Base-by-base conservation (phyloP, 73 alveolate genomes). In the Paraurostyla sp. region DNA sequence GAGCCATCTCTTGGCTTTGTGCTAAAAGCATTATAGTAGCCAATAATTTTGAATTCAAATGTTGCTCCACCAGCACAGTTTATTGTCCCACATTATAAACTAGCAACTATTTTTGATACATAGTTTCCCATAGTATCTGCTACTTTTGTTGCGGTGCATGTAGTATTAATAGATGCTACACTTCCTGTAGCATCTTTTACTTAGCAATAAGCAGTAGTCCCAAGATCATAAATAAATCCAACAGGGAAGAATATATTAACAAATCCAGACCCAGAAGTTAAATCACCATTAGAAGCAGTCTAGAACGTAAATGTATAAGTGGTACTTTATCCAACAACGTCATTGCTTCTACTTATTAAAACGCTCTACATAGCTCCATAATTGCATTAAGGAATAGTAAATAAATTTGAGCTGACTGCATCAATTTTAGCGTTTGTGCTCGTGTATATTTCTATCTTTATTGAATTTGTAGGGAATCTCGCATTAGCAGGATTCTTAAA, bases 401-500 rank as follows among this genome's bases (percentile, higher is more conserved):
- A 65, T n/a, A 83, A 2, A 45, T 56, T n/a, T 0, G 92, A 23
- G 25, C 83, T 54, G 30, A 57, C 87, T 3, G 80, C 60, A 78
- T 90, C 95, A 42, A 90, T 90, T 30, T 50, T 68, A n/a, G 25
- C 62, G 7, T 57, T 58, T 4, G 85, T 86, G 25, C 71, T n/a
- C 6, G 92, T 56, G 23, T 81, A 62, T 15, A 83, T 78, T 16
- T 51, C 54, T 4, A 90, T 83, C n/a, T 63, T 33, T 13, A 82
- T 43, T 0, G 95, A 90, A 57, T 46, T 69, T 9, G 85, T 16
- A 0, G 95, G 90, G 38, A 85, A 82, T 18, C 50, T 0, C 6
- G 95, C 85, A 50, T 51, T 43, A 7, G 92, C 27, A 1, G 95
- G 95, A 54, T 90, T 90, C 49, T 90, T 82, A 25, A 90, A 45